Evolutionary conservation across 108 stramenopile species (phyloP).

Genomic region (Seminavis robusta): DNA sequence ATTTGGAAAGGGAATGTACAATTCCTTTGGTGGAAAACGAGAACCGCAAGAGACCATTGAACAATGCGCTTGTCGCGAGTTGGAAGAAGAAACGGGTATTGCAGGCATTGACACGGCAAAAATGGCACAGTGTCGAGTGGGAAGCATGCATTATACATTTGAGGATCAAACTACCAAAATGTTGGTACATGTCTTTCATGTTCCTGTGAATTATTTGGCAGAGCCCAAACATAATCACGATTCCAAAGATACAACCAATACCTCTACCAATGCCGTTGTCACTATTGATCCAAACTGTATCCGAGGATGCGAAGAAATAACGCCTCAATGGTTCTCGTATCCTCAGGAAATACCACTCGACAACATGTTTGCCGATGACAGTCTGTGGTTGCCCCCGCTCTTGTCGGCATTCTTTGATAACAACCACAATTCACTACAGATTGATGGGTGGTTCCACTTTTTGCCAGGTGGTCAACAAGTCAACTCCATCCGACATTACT

Average conservation of each 20-base stretch:
- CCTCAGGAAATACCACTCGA: slow-evolving; percentile 54
- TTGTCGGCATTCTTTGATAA: slow-evolving; percentile 34
- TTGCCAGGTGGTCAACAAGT: slow-evolving; percentile 39
- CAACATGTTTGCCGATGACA: slow-evolving; percentile 86
- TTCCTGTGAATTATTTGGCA: slow-evolving; percentile 28
- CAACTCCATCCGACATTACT: slow-evolving; percentile 66
- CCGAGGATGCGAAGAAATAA: slow-evolving; percentile 70
- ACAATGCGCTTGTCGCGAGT: slow-evolving; percentile 58
- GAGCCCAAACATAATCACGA: not conserved
- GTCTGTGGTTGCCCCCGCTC: slow-evolving; percentile 55
- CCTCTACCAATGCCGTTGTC: not conserved
- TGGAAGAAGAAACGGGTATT: slow-evolving; percentile 67
- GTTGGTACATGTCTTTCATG: slow-evolving; percentile 65
- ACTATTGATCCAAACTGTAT: slow-evolving; percentile 31
- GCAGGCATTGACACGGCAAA: slow-evolving; percentile 10
- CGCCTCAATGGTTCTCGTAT: slow-evolving; percentile 65
- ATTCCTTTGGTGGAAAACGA: slow-evolving; percentile 73
- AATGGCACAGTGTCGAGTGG: slow-evolving; percentile 53
- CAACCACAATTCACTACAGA: slow-evolving; percentile 15
- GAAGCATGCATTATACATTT: slow-evolving; percentile 60
- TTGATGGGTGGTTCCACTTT: slow-evolving; percentile 79
- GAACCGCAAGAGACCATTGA: slow-evolving; percentile 34
- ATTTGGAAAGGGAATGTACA: slow-evolving; percentile 68
- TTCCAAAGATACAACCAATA: not conserved
- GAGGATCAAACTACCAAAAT: slow-evolving; percentile 54